A percentile compares a stretch with the other conserved stretches of the same genome.
Evolutionary conservation across 225 moss, liverwort and hornwort species (phyloP).

Genomic region (Asterella californica): DNA sequence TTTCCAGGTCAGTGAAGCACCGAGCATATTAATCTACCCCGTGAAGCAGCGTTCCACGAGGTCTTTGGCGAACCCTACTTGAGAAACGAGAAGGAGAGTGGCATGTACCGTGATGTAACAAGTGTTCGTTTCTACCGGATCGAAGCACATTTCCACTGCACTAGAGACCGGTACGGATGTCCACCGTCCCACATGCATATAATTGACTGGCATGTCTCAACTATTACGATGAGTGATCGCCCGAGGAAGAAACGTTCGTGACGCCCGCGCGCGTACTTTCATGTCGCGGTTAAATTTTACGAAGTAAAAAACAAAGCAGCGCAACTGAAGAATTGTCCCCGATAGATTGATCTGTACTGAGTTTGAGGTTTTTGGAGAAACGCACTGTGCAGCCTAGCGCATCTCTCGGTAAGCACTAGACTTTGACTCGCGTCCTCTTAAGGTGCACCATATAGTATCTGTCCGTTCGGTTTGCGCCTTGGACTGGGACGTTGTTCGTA

Average conservation of each 20-base stretch:
- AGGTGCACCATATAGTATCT: too few species aligned
- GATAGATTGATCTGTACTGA: too few species aligned
- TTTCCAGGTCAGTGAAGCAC: neutral
- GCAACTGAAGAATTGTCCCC: too few species aligned
- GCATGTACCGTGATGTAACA: neutral
- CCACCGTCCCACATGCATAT: neutral
- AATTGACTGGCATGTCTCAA: neutral
- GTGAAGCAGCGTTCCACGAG: neutral
- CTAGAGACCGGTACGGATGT: neutral
- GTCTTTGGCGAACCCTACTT: neutral
- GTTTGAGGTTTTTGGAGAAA: too few species aligned
- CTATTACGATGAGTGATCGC: neutral
- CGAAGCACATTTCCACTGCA: neutral
- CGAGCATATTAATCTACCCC: too few species aligned
- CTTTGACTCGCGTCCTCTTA: neutral
- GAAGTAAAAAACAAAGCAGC: too few species aligned
- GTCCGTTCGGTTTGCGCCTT: neutral
- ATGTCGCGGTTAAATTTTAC: neutral
- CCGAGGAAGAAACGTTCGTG: neutral
- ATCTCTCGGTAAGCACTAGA: too few species aligned
- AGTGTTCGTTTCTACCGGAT: neutral
- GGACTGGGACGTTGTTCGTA: neutral
- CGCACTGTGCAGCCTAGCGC: too few species aligned
- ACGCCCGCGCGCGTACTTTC: neutral
- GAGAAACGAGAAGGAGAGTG: neutral